Evolutionary conservation across 371 early-diverging fungal species (phyloP), one percentile per base, ranked within the genome.

Genomic region (Blastocladiella emersonii): DNA sequence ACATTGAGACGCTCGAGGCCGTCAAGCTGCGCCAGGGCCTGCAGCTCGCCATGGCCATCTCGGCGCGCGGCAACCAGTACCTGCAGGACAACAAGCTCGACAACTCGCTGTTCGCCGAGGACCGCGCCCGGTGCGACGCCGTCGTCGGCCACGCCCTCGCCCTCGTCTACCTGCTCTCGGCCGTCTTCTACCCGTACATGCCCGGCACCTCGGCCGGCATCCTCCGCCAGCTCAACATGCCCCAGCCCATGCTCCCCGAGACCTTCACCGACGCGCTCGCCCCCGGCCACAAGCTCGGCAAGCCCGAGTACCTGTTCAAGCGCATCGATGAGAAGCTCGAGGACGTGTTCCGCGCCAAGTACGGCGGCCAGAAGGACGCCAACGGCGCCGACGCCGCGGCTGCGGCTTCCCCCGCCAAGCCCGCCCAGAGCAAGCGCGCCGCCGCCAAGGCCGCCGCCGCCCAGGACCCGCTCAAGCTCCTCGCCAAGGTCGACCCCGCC

Each of bases 51-150:
- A 93, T 98, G 92, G 89, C 90, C 63, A 90, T 99, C 63, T 93
- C 94, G 34, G 85, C 88, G 10, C 84, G 87, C 49, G 99, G 97
- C 56, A 99, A 99, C 77, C 80, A 74, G 63, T 99, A 96, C 73
- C 77, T 99, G 44, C 99, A 98, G 75, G 89, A 88, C 59, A 87
- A 88, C 72, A 86, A 87, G 65, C 77, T 93, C 56, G 93, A 92
- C 74, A 94, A 93, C 73, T 73, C 83, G 39, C 76, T 96, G 53
- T 94, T 90, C 69, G 75, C 73, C 43, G 82, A 86, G 43, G 71
- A 82, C 61, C 89, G 87, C 63, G 77, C 76, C 30, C 83, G 87
- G 55, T 94, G 95, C 76, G 85, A 91, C 70, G 83, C 86, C 34
- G 97, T 95, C 37, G 85, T 98, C 63, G 80, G 77, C 51, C 74